Evolutionary conservation across 2,329 filamentous ascomycete species (phyloP).

Genomic region (Aaosphaeria arxii): DNA sequence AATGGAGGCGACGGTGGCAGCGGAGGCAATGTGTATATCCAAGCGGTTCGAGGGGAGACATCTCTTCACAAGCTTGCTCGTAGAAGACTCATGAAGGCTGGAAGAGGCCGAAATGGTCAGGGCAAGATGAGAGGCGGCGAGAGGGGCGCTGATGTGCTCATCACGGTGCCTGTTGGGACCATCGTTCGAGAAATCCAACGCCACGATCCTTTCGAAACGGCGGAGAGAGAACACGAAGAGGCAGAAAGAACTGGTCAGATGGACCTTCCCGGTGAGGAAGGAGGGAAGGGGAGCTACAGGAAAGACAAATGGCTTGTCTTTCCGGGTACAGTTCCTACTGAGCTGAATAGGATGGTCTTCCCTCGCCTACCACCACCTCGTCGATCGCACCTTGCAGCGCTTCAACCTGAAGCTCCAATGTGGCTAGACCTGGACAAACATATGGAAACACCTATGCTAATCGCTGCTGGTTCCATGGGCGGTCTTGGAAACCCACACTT

Average conservation of each 20-base stretch:
- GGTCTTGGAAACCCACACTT: slow-evolving; percentile 95
- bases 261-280: slow-evolving; percentile 33
- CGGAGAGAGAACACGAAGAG: slow-evolving; percentile 45
- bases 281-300: slow-evolving; percentile 42
- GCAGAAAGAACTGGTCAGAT: slow-evolving; percentile 22
- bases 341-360: slow-evolving; percentile 59
- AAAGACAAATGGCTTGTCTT: slow-evolving; percentile 83
- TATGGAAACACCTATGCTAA: slow-evolving; percentile 78
- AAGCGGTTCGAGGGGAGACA: slow-evolving; percentile 86
- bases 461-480: slow-evolving; percentile 83
- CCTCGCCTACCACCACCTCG: slow-evolving; percentile 56
- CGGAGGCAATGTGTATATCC: slow-evolving; percentile 91
- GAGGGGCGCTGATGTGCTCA: slow-evolving; percentile 80
- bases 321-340: slow-evolving; percentile 73
- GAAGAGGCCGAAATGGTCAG: slow-evolving; percentile 73
- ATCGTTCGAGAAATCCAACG: slow-evolving; percentile 80
- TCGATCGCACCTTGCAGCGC: slow-evolving; percentile 56
- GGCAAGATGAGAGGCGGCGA: slow-evolving; percentile 72
- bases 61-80: slow-evolving; percentile 89
- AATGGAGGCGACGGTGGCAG: slow-evolving; percentile 94
- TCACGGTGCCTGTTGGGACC: slow-evolving; percentile 90
- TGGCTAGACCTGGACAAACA: slow-evolving; percentile 58
- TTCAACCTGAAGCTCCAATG: slow-evolving; percentile 72
- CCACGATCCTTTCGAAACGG: slow-evolving; percentile 71
- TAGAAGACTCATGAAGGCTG: slow-evolving; percentile 70